Base-by-base conservation (phyloP, 2,329 filamentous ascomycete genomes). In the Aspergillus chevalieri region DNA sequence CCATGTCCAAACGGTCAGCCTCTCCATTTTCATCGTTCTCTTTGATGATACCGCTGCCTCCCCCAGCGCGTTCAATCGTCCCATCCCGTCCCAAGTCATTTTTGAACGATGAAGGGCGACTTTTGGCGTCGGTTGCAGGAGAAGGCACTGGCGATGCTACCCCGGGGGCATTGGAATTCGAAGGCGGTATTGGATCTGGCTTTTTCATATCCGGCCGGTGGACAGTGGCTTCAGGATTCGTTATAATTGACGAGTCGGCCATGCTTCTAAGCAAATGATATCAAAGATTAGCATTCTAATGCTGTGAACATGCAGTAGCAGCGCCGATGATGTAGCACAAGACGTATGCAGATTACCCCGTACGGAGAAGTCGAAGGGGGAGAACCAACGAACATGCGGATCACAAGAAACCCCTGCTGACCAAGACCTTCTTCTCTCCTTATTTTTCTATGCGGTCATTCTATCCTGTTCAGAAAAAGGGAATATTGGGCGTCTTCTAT, bases 101-200 rank as follows among this genome's bases (percentile, higher is more conserved):
- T 30, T 30, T 30, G 4, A 12, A 9, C 26, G 26, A 30, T 30
- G 26, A 10, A 30, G 26, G 26, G 3, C 26, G 26, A 10, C 26
- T 30, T 30, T 8, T 51, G 46, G 10, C 43, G 6, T 36, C 34
- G n/a, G 15, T n/a, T 36, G 34, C 15, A 22, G 61, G 63, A 41
- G 64, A 65, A 43, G 61, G 61, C 44, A 65, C 59, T 8, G 63
- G 57, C 8, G 64, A 62, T 12, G 59, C 58, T 44, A 64, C 39
- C 47, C 60, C 62, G 24, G 53, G 45, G 28, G 44, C 53, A 42
- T 42, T 24, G 9, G 19, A 19, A 45, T 56, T 58, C 12, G 57
- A 57, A 21, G 56, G 43, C 15, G 54, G 48, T 19, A 58, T 51
- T 6, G 53, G 53, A 19, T 60, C 58, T 28, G 56, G 53, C 9